Percentiles rank a stretch among this genome's conserved stretches.
Conservation (phyloP, 495 filamentous ascomycete genomes). For the Arthonia radiata region DNA sequence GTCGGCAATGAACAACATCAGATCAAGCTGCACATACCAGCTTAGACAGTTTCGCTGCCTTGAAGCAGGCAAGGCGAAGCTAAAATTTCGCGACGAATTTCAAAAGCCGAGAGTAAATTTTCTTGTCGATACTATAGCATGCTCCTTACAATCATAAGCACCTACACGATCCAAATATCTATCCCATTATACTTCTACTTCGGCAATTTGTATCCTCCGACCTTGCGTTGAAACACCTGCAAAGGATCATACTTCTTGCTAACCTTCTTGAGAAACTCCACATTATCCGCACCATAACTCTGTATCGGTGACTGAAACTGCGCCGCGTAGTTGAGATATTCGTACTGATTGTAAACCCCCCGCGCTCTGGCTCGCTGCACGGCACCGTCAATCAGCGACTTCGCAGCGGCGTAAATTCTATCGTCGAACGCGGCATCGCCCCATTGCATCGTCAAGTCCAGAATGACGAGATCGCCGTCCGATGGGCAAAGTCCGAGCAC, state of each 20-base stretch:
- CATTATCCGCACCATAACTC: conserved; percentile 15
- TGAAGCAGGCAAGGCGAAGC: no score
- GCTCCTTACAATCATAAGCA: no score
- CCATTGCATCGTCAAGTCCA: conserved; percentile 11
- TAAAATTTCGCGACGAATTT: no score
- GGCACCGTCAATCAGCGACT: conserved; percentile 10
- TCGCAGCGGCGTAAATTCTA: conserved; percentile 9
- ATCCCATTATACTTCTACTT: conserved; percentile 17
- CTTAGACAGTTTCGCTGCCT: no score
- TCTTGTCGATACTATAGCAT: no score
- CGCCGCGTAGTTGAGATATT: conserved; percentile 29
- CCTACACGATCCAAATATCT: no score
- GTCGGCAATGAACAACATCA: no score
- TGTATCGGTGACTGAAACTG: conserved; percentile 17
- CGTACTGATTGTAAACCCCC: conserved; percentile 19
- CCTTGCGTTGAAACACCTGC: conserved; percentile 10
- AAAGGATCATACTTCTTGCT: conserved; percentile 15
- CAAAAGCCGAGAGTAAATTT: no score
- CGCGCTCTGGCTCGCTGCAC: no score
- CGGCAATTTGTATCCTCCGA: conserved; percentile 11
- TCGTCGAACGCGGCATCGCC: conserved; percentile 11
- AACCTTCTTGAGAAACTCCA: conserved; percentile 12
- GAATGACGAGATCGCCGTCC: conserved; percentile 5
- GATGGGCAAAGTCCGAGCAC: conserved; percentile 5
- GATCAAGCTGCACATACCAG: no score